phyloP scores from a whole-genome alignment of 768 basidiomycete genomes.

The Piloderma croceum region DNA sequence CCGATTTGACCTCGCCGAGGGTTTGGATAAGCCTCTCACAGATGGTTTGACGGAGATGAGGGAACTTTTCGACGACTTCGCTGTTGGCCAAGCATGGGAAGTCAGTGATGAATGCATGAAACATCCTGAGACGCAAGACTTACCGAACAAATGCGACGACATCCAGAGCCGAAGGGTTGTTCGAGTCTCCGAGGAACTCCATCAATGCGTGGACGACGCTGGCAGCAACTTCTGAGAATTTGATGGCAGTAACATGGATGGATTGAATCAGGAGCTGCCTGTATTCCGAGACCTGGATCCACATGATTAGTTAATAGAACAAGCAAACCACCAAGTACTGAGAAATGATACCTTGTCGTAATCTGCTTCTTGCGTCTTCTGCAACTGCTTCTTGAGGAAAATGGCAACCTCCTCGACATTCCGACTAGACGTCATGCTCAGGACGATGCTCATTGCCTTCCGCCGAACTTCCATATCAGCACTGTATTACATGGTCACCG shows the following conservation, averaged over 20 bases:
- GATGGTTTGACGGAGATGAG: conserved; percentile 73
- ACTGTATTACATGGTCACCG: conserved; percentile 31
- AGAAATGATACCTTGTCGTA: conserved; percentile 92
- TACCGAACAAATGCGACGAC: conserved; percentile 81
- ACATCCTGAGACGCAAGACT: too few species aligned
- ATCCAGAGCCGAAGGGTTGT: conserved; percentile 91
- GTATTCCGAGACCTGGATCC: conserved; percentile 78
- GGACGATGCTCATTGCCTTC: conserved; percentile 83
- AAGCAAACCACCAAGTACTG: not conserved
- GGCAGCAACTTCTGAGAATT: conserved; percentile 94
- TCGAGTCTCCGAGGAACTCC: conserved; percentile 93
- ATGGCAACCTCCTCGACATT: conserved; percentile 96
- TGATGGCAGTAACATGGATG: conserved; percentile 93
- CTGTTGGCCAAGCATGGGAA: conserved; percentile 29
- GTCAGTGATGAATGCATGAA: conserved; percentile 20
- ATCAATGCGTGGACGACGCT: conserved; percentile 90
- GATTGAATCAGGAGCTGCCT: conserved; percentile 94
- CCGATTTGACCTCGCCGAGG: conserved; percentile 84
- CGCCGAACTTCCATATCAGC: conserved; percentile 95
- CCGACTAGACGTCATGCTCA: conserved; percentile 88
- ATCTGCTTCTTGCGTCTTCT: conserved; percentile 85
- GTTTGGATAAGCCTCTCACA: conserved; percentile 80
- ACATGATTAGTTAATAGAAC: not conserved
- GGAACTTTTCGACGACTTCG: conserved; percentile 98
- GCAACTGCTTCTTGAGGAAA: conserved; percentile 97